A percentile compares a stretch with the other conserved stretches of the same genome.
phyloP scores from a whole-genome alignment of 2,329 filamentous ascomycete species.

The Tolypocladium tundrense region DNA sequence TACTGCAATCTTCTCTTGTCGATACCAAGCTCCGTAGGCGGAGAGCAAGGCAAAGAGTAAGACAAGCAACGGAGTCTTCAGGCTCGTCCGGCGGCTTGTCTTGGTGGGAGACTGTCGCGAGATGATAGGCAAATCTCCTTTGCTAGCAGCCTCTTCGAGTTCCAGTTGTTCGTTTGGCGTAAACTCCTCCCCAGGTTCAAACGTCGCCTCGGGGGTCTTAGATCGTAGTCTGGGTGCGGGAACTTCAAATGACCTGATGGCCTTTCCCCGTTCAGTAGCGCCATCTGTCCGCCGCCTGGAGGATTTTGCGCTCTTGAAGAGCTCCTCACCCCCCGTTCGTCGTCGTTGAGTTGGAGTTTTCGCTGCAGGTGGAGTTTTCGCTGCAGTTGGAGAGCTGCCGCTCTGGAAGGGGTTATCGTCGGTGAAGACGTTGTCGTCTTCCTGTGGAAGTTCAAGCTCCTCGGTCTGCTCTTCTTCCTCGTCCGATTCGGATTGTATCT shows the following conservation, averaged over 20 bases:
- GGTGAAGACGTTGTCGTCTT: slow-evolving; percentile 56
- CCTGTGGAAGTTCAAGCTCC: slow-evolving; percentile 21
- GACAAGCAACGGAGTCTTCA: slow-evolving; percentile 59
- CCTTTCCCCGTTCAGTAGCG: slow-evolving; percentile 10
- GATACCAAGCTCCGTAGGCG: slow-evolving; percentile 72
- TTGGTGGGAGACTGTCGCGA: slow-evolving; percentile 29
- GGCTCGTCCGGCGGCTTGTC: slow-evolving; percentile 29
- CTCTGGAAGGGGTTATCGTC: slow-evolving; percentile 91
- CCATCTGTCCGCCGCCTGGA: slow-evolving; percentile 35
- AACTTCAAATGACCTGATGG: slow-evolving; percentile 49
- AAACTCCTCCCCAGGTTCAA: slow-evolving; percentile 81
- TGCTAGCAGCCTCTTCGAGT: slow-evolving; percentile 55
- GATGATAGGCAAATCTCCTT: slow-evolving; percentile 37
- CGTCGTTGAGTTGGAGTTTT: slow-evolving; percentile 39
- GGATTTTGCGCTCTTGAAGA: slow-evolving; percentile 30
- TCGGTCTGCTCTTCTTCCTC: slow-evolving; percentile 24
- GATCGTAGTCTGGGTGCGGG: slow-evolving; percentile 28
- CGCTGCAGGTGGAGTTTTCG: slow-evolving; percentile 35
- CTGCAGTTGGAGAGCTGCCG: slow-evolving; percentile 56
- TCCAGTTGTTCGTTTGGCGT: slow-evolving; percentile 84
- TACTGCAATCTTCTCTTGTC: slow-evolving; percentile 91
- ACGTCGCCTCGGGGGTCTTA: slow-evolving; percentile 20
- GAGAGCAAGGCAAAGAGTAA: slow-evolving; percentile 60
- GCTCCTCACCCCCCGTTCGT: slow-evolving; percentile 33
- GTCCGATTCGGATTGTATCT: slow-evolving; percentile 44